Evolutionary conservation across 352 stramenopile genomes (phyloP).

Genomic region (Globisporangium canariense): DNA sequence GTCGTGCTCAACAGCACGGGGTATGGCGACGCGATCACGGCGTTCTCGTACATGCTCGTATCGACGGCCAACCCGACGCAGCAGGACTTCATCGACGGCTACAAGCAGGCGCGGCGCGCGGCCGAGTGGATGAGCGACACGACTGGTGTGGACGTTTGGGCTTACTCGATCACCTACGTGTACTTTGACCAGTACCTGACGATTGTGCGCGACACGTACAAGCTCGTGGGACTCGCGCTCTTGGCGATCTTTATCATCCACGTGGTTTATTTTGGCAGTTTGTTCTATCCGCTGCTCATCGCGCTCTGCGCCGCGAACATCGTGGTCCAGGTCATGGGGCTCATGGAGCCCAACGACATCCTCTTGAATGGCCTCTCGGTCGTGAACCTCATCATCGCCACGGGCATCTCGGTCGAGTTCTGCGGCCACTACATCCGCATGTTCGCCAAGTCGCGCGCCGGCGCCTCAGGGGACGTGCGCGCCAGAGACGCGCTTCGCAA

Average conservation of each 20-base stretch:
- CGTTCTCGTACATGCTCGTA: slow-evolving; percentile 68
- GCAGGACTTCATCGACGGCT: slow-evolving; percentile 36
- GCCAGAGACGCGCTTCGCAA: slow-evolving; percentile 44
- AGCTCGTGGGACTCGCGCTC: slow-evolving; percentile 45
- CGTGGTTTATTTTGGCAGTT: slow-evolving; percentile 40
- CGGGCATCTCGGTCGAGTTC: slow-evolving; percentile 78
- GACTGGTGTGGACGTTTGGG: slow-evolving; percentile 67
- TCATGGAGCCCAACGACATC: slow-evolving; percentile 60
- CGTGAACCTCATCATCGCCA: slow-evolving; percentile 73
- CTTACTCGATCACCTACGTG: slow-evolving; percentile 55
- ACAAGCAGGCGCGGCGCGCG: slow-evolving; percentile 53
- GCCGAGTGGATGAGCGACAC: slow-evolving; percentile 65
- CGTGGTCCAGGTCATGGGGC: slow-evolving; percentile 53
- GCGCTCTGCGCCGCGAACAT: slow-evolving; percentile 41
- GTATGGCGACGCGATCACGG: slow-evolving; percentile 50
- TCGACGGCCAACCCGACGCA: slow-evolving; percentile 39
- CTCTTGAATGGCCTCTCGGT: slow-evolving; percentile 82
- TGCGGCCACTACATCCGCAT: slow-evolving; percentile 65
- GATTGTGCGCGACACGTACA: slow-evolving; percentile 46
- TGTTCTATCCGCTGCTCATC: slow-evolving; percentile 47
- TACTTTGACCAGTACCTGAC: slow-evolving; percentile 74
- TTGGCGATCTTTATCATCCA: slow-evolving; percentile 48
- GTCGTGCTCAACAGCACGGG: slow-evolving; percentile 48
- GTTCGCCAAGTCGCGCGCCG: slow-evolving; percentile 44
- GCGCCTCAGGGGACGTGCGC: slow-evolving; percentile 32